A percentile compares a stretch with the other conserved stretches of the same genome.
Conservation (phyloP, 345 rosid genomes). For the Garcia nutans region DNA sequence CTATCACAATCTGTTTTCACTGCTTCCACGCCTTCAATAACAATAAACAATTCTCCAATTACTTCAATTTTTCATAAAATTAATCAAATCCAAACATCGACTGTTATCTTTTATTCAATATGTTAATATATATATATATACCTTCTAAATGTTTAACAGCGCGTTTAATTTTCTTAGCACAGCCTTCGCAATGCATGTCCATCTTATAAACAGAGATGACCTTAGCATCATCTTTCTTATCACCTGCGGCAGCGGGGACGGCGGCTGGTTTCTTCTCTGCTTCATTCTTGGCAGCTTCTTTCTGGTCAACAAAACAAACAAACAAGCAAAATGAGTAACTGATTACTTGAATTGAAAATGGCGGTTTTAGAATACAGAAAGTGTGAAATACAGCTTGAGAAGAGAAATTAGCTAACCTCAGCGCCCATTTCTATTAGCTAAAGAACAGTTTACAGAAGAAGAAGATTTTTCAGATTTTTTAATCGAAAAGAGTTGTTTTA, state of each 20-base stretch:
- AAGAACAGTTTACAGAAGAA: no score
- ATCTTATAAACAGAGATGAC: constrained; percentile 55
- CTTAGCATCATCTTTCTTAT: constrained; percentile 31
- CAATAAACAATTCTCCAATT: neutral
- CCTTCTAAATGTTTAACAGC: constrained; percentile 31
- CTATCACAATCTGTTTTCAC: constrained; percentile 32
- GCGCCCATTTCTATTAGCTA: constrained; percentile 24
- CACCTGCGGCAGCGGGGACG: constrained; percentile 26
- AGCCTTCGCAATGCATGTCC: constrained; percentile 90
- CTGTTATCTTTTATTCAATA: no score
- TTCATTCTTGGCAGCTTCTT: constrained; percentile 41
- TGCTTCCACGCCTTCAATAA: constrained; percentile 36
- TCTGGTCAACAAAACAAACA: constrained; percentile 23
- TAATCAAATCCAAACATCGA: no score
- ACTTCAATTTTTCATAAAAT: no score
- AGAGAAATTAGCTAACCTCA: constrained; percentile 42
- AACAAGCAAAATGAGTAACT: neutral
- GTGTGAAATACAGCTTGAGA: no score
- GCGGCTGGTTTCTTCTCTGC: constrained; percentile 48
- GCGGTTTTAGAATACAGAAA: neutral
- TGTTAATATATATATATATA: neutral
- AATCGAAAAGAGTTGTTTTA: no score
- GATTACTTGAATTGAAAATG: neutral
- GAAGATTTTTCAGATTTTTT: no score
- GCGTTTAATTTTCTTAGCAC: constrained; percentile 53